phyloP scores from a whole-genome alignment of 2,329 filamentous ascomycete species.

The Aspergillus terreus region DNA sequence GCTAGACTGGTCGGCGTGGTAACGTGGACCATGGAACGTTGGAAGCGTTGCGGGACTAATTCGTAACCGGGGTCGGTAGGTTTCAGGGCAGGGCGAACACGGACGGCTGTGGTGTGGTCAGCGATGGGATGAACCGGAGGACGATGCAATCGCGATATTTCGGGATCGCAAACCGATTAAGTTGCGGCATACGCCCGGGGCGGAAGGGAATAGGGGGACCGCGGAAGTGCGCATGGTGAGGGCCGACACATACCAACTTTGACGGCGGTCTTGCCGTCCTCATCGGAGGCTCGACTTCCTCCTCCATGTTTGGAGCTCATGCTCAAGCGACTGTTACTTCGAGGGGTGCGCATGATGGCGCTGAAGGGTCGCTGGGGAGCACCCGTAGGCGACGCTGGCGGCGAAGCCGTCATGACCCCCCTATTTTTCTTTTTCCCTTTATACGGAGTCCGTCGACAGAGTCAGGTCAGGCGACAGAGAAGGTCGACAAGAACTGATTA shows the following conservation, averaged over 20 bases:
- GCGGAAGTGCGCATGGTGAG: neutral
- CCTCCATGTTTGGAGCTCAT: slow-evolving; percentile 68
- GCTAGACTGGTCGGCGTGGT: slow-evolving; percentile 78
- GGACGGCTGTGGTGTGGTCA: slow-evolving; percentile 63
- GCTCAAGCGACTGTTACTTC: slow-evolving; percentile 83
- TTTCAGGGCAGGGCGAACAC: slow-evolving; percentile 81
- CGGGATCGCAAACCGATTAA: too few species aligned
- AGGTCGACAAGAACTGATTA: slow-evolving; percentile 4
- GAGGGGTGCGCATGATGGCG: slow-evolving; percentile 70
- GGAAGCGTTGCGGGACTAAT: slow-evolving; percentile 91
- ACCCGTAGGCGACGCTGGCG: slow-evolving; percentile 62
- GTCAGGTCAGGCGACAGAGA: slow-evolving; percentile 6
- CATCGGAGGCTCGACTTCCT: slow-evolving; percentile 81
- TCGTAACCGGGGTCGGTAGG: slow-evolving; percentile 87
- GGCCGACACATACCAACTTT: slow-evolving; percentile 76
- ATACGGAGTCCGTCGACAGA: slow-evolving; percentile 5
- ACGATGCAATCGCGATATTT: neutral
- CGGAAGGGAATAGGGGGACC: neutral
- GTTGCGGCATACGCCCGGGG: neutral
- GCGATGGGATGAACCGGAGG: slow-evolving; percentile 3
- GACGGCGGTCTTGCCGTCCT: slow-evolving; percentile 85
- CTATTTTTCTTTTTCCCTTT: slow-evolving; percentile 1
- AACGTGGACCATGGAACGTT: slow-evolving; percentile 86
- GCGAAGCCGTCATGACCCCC: slow-evolving; percentile 61
- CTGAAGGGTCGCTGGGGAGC: slow-evolving; percentile 69